phyloP scores from a whole-genome alignment of 441 rosid species.

The Geranium incanum region DNA sequence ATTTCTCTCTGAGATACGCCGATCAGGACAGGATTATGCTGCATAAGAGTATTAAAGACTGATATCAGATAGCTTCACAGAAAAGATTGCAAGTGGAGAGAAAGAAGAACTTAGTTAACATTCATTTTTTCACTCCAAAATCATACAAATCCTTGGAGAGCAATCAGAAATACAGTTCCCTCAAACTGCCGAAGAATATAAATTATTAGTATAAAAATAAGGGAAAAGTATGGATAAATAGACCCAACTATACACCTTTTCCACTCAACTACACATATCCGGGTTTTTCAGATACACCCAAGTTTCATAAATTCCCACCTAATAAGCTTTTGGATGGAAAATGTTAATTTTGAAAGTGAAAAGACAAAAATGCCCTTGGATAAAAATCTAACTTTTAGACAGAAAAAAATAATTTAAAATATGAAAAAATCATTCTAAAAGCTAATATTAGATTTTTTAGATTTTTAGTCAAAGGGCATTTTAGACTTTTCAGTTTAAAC shows the following conservation, averaged over 20 bases:
- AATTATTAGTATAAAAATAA: background rate
- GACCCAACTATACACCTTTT: too few species aligned
- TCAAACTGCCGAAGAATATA: background rate
- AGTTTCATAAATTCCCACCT: too few species aligned
- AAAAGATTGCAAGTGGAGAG: background rate
- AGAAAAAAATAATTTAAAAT: too few species aligned
- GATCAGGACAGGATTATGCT: constrained; percentile 56
- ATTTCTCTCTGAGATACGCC: constrained; percentile 67
- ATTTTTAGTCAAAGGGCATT: background rate
- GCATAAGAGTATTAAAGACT: constrained; percentile 24
- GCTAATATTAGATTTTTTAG: background rate
- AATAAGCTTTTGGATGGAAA: too few species aligned
- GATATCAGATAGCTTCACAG: background rate
- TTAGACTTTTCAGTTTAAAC: too few species aligned
- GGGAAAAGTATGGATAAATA: background rate
- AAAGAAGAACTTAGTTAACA: background rate
- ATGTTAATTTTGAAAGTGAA: too few species aligned
- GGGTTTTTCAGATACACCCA: too few species aligned
- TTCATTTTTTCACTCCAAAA: background rate
- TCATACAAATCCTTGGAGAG: background rate
- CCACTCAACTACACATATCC: too few species aligned
- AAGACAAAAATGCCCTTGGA: too few species aligned
- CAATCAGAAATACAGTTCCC: background rate
- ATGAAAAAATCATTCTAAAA: background rate
- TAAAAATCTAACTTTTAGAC: too few species aligned